Base-by-base conservation (phyloP, 331 rosid species). In the Acacia concinna region DNA sequence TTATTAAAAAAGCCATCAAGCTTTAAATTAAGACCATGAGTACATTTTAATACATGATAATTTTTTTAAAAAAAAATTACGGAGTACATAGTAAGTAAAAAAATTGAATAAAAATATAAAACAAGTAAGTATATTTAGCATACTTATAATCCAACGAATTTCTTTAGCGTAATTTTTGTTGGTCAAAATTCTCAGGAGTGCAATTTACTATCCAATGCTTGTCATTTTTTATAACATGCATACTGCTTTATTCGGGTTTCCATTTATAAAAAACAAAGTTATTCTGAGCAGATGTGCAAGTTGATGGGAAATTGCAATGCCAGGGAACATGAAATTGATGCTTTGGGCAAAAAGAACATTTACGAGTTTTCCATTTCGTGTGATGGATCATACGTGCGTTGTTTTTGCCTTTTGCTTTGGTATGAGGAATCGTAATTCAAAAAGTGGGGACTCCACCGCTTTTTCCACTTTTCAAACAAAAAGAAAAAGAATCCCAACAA, bases 401-500 rank as follows among this genome's bases (percentile, higher is more conserved):
- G 14, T 12, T 51, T 32, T 63, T 32, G 64, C 76, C 68, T 67
- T 32, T 43, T 37, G 41, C 10, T 37, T 4, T 7, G 37, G 46
- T 6, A 5, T 67, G 70, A 9, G 20, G 46, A 81, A 41, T 54
- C 34, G 54, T 56, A 75, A 81, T 81, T 74, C 34, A 68, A 67
- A 68, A 81, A 32, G 76, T 38, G 52, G 12, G 34, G 43, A 21
- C 6, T 31, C 8, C 60, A 40, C 62, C 70, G 59, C 71, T 43
- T 66, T 74, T 57, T 43, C 27, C 57, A 15, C 37, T 43, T 54
- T 27, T 68, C 57, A 43, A 67, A 56, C 75, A 81, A 59, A 21
- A 2, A 1, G 30, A 80, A 21, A 25, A 63, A 59, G 72, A 81
- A 75, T 81, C 80, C 30, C 66, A 75, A 54, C 84, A 81, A 81